Percentiles rank a stretch among this genome's conserved stretches.
Conservation (phyloP, 1,139 yeast genomes). For the Hanseniaspora uvarum region DNA sequence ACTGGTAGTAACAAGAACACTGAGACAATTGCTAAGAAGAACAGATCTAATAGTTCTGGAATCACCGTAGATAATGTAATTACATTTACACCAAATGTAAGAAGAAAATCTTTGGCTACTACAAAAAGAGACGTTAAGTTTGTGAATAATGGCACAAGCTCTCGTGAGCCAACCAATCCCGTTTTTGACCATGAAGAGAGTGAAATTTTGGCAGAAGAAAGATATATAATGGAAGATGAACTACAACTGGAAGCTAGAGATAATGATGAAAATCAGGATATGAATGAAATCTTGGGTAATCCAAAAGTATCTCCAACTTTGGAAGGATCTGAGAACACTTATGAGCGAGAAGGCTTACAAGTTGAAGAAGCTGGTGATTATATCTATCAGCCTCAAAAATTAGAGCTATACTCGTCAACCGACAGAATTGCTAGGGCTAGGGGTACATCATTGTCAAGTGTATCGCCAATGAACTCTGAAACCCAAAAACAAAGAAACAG, state of each 20-base stretch:
- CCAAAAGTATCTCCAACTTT: neutral
- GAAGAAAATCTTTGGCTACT: slow-evolving; percentile 1
- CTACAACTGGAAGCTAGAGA: slow-evolving; percentile 21
- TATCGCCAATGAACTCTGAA: neutral
- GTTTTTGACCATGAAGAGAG: neutral
- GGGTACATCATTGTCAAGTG: slow-evolving; percentile 15
- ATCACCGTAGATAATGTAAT: slow-evolving; percentile 12
- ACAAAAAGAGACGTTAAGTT: neutral
- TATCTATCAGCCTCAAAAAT: slow-evolving; percentile 7
- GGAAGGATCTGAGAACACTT: slow-evolving; percentile 3
- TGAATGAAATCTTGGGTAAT: neutral
- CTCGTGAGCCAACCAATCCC: neutral
- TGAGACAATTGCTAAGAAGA: neutral
- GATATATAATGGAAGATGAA: slow-evolving; percentile 14
- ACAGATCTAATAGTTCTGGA: neutral
- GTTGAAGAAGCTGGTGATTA: slow-evolving; percentile 18
- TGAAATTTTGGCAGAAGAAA: neutral
- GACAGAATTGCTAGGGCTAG: neutral
- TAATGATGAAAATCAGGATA: slow-evolving; percentile 30
- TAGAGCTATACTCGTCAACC: neutral
- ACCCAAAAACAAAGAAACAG: neutral
- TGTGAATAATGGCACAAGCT: neutral
- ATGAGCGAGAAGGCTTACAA: slow-evolving; percentile 17
- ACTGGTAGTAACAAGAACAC: neutral
- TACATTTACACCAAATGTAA: neutral